These are phyloP conservation scores for Grammothele lineata DNA, from an alignment of 768 basidiomycete species.

Conservation along the genomic window DNA sequence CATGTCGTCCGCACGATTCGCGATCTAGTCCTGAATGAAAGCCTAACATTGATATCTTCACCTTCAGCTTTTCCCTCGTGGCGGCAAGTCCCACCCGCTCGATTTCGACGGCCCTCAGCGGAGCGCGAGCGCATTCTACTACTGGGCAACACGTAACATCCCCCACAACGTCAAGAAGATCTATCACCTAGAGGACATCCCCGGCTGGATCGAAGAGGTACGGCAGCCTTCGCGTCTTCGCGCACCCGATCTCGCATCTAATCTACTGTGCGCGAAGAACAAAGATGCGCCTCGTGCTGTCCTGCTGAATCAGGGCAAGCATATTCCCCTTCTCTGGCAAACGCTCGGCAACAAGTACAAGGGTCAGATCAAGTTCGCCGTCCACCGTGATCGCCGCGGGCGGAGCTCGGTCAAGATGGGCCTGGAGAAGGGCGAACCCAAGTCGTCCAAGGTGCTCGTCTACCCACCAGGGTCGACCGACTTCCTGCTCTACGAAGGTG, in stretches of 20 bases:
- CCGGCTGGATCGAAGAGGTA: conserved; percentile 69
- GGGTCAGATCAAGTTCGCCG: conserved; percentile 56
- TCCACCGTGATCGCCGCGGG: conserved; percentile 64
- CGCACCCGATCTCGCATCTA: not conserved
- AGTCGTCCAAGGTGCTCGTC: conserved; percentile 60
- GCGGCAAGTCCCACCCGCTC: conserved; percentile 55
- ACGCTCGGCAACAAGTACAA: conserved; percentile 71
- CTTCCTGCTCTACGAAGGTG: conserved; percentile 67
- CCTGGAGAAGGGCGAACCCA: conserved; percentile 47
- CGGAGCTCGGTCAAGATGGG: conserved; percentile 55
- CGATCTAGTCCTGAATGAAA: too few species aligned
- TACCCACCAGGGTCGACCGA: conserved; percentile 59
- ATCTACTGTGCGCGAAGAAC: conserved; percentile 26
- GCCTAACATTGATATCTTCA: too few species aligned
- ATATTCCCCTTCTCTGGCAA: conserved; percentile 76
- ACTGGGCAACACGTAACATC: conserved; percentile 71
- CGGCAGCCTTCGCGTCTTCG: conserved; percentile 14
- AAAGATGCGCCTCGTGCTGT: conserved; percentile 51
- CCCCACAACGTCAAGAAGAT: conserved; percentile 67
- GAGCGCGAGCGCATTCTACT: conserved; percentile 66
- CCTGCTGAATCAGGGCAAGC: conserved; percentile 70
- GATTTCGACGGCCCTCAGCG: conserved; percentile 67
- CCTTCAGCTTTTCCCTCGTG: conserved; percentile 78
- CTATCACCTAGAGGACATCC: conserved; percentile 50
- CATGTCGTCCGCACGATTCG: conserved; percentile 13